phyloP scores from a whole-genome alignment of 306 rosid genomes.

The Phaseolus lunatus region DNA sequence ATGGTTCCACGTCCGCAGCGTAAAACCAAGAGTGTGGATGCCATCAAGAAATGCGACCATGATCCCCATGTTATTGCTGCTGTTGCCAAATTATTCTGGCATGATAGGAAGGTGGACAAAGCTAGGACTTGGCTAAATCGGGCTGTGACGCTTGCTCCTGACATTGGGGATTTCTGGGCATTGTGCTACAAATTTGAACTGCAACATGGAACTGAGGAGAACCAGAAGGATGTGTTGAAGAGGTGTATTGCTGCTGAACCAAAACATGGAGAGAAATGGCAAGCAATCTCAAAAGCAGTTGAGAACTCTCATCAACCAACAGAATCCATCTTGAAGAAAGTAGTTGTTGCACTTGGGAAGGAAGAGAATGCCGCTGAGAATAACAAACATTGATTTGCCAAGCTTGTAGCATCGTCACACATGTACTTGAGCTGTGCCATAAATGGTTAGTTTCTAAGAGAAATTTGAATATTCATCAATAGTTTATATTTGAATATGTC shows the following conservation, averaged over 20 bases:
- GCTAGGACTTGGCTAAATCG: conserved; percentile 88
- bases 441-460: conserved; percentile 25
- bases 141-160: conserved; percentile 94
- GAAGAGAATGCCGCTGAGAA: conserved; percentile 81
- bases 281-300: conserved; percentile 77
- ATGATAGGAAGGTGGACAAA: conserved; percentile 89
- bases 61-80: conserved; percentile 89
- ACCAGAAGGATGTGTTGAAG: conserved; percentile 77
- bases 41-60: conserved; percentile 89
- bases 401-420: conserved; percentile 23
- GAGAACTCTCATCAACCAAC: conserved; percentile 91
- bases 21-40: conserved; percentile 87
- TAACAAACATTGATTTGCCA: conserved; percentile 52
- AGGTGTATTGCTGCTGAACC: conserved; percentile 87
- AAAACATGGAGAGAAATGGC: conserved; percentile 96
- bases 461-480: neutral
- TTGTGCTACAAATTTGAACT: conserved; percentile 84
- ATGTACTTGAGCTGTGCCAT: neutral
- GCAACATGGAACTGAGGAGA: conserved; percentile 88
- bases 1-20: conserved; percentile 97
- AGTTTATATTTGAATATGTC: conserved; percentile 19
- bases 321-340: conserved; percentile 85
- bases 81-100: conserved; percentile 90
- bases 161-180: conserved; percentile 94
- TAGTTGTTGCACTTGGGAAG: conserved; percentile 78